Base-by-base conservation (phyloP, 75 land plant genomes). In the Sequoia sempervirens region DNA sequence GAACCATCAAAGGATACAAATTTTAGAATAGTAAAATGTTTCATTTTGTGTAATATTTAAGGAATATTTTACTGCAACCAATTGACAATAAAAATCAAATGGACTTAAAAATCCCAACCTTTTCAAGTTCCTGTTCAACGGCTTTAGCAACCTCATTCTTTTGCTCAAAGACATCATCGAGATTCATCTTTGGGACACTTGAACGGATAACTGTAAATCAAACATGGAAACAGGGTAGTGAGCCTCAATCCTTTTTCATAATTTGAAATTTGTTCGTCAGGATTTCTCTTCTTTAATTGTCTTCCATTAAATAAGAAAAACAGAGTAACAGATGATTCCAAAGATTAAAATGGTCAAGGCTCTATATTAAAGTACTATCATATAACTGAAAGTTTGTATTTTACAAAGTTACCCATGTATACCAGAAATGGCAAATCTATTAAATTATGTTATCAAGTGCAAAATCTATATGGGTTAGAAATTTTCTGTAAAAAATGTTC, bases 141-240 rank as follows among this genome's bases (percentile, higher is more conserved):
- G 92, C 88, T 83, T 87, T 94, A 8, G 98, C 98, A 83, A 94
- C 87, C 14, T 94, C 93, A 88, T 90, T 91, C 87, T 94, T 96
- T 85, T 96, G 96, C 89, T 94, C 96, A 82, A 96, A 96, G 40
- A 83, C 89, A 82, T 94, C 94, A 87, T 96, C 98, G 80, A 96
- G 83, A 64, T 81, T 84, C 84, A 96, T 83, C 88, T 89, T 92
- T 56, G 98, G 98, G 54, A 94, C 93, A 82, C 87, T 93, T 46
- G 96, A 92, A 47, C 96, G 84, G 34, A 94, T 90, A 17, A 94
- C 98, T 95, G 83, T 69, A 85, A 47, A 53, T 37, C 12, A 8
- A 84, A 41, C 8, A 72, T 14, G 30, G 41, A 14, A n/a, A 38
- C 9, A 43, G 0, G n/a, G n/a, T 41, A 14, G 18, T 36, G 69